A percentile compares a stretch with the other conserved stretches of the same genome.
Evolutionary conservation across 345 rosid species (phyloP).

Genomic region (Eucalyptus sp.): DNA sequence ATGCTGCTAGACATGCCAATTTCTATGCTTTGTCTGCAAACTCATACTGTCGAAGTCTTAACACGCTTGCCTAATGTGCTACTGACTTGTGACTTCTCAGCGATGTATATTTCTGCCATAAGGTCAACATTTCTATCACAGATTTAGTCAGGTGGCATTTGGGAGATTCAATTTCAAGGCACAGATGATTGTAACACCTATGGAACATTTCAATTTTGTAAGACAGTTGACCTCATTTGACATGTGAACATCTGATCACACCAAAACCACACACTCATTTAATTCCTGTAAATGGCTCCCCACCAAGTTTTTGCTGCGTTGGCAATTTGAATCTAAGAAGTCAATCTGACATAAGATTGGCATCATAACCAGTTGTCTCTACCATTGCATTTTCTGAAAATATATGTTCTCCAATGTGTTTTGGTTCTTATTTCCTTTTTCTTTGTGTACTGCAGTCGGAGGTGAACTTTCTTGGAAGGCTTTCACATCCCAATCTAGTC

Average conservation of each 20-base stretch:
- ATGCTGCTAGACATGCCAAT: background rate
- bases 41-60: background rate
- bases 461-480: conserved; percentile 69
- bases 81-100: background rate
- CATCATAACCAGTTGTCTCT: background rate
- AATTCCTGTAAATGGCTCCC: background rate
- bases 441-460: conserved; percentile 42
- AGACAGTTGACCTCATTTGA: background rate
- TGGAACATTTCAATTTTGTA: background rate
- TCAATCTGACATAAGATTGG: background rate
- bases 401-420: background rate
- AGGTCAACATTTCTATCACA: background rate
- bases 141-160: background rate
- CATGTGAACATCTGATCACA: background rate
- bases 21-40: background rate
- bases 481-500: conserved; percentile 76
- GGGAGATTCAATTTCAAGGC: background rate
- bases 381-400: background rate
- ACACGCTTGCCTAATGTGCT: background rate
- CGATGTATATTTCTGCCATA: background rate
- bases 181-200: background rate
- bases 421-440: background rate
- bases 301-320: background rate
- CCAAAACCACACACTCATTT: background rate
- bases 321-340: background rate